Conservation (phyloP, 2,329 filamentous ascomycete genomes). For the Phaeomoniella chlamydospora region DNA sequence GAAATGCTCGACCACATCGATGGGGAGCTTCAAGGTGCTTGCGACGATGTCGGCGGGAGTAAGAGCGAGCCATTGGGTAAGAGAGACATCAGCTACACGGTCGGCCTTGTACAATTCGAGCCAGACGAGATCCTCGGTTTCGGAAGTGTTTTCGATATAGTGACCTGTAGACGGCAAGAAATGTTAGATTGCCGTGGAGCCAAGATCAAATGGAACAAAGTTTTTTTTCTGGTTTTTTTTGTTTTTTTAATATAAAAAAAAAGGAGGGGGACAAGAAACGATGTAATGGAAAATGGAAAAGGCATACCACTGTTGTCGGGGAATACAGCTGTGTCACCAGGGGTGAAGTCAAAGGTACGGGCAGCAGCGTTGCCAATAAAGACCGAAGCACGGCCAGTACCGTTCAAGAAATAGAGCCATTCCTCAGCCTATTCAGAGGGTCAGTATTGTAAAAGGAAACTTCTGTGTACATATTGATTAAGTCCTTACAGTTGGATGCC, state of each 20-base stretch:
- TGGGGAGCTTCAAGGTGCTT: slow-evolving; percentile 42
- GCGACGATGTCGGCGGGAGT: slow-evolving; percentile 50
- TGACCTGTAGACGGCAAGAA: too few relatives aligned
- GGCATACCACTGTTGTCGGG: slow-evolving; percentile 48
- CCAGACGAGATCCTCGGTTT: slow-evolving; percentile 50
- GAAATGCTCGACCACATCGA: slow-evolving; percentile 39
- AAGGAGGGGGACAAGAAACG: too few relatives aligned
- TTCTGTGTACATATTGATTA: not conserved
- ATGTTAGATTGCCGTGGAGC: too few relatives aligned
- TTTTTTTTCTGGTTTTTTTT: too few relatives aligned
- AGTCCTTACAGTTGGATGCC: slow-evolving; percentile 49
- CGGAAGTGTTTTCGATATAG: slow-evolving; percentile 55
- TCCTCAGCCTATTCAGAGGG: slow-evolving; percentile 40
- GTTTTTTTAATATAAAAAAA: too few relatives aligned
- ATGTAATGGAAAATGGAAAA: too few relatives aligned
- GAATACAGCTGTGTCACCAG: slow-evolving; percentile 55
- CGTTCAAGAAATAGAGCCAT: slow-evolving; percentile 57
- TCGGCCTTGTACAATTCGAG: slow-evolving; percentile 58
- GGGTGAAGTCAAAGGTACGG: slow-evolving; percentile 51
- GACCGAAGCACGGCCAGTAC: slow-evolving; percentile 46
- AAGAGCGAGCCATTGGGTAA: slow-evolving; percentile 56
- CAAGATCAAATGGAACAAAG: too few relatives aligned
- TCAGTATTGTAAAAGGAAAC: slow-evolving; percentile 2
- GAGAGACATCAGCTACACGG: slow-evolving; percentile 49
- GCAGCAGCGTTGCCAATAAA: slow-evolving; percentile 48